These are phyloP conservation scores for Puccinia hordei DNA, from an alignment of 1,284 basidiomycete species.

Conservation along the genomic window DNA sequence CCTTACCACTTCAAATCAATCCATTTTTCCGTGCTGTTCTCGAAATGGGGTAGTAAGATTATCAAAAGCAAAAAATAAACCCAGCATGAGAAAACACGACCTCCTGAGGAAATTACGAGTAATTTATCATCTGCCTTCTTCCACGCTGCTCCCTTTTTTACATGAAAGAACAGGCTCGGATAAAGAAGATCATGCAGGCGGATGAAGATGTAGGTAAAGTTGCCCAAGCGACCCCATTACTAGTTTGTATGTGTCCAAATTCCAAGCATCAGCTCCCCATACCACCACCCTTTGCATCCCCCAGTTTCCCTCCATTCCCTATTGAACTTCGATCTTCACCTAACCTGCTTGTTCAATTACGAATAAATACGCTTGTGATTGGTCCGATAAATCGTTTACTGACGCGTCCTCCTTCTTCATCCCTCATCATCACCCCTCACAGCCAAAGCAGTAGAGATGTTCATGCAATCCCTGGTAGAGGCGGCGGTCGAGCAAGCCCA, in stretches of 20 bases:
- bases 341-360: background rate
- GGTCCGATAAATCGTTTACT: constrained; percentile 21
- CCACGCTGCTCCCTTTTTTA: background rate
- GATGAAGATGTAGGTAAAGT: constrained; percentile 99
- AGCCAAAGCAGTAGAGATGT: constrained; percentile 93
- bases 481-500: constrained; percentile 79
- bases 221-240: constrained; percentile 91
- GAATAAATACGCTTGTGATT: background rate
- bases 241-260: constrained; percentile 74
- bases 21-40: background rate
- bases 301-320: background rate
- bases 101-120: background rate
- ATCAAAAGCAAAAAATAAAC: background rate
- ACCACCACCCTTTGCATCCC: background rate
- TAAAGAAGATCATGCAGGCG: constrained; percentile 99
- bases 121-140: constrained; percentile 57
- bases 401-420: constrained; percentile 30
- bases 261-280: background rate
- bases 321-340: background rate
- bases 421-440: constrained; percentile 23
- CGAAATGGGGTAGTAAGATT: background rate
- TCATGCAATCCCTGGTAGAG: constrained; percentile 82
- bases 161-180: constrained; percentile 67
- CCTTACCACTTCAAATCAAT: background rate
- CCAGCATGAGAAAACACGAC: background rate